Evolutionary conservation across 2,329 filamentous ascomycete species (phyloP), one percentile per base, ranked within the genome.

Genomic region (Clonostachys solani): DNA sequence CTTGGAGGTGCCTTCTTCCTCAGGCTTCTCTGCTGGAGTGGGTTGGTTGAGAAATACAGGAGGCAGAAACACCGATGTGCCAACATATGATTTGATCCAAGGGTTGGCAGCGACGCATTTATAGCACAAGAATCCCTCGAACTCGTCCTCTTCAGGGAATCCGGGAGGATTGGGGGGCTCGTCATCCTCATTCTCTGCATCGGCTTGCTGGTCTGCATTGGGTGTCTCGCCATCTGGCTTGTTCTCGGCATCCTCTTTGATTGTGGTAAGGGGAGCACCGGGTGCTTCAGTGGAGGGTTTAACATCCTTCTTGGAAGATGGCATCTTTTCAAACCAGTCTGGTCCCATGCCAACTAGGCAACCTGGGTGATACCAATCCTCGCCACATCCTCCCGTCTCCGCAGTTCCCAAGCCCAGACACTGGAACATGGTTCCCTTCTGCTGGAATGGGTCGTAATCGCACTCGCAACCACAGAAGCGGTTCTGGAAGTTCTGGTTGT

Each of bases 391-490:
- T 15, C 92, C 92, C 2, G 86, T 84, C 54, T 92, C 87, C 12
- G 80, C 76, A 0, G 83, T 86, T 1, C 90, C 91, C 1, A 97
- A 72, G 0, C 92, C 92, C 3, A 97, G 66, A 61, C 94, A 99
- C 65, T 99, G 94, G 57, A 95, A 99, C 94, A 99, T 99, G 37
- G 92, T 97, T 0, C 92, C 92, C 57, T 92, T 95, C 63, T 99
- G 91, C 61, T 88, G 77, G 43, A 92, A 81, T 0, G 92, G 83
- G 62, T 96, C 87, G 62, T 99, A 99, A 50, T 92, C 83, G 59
- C 92, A 86, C 33, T 81, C 81, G 60, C 94, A 99, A 3, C 87
- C 89, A 64, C 94, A 99, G 69, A 99, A 99, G 41, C 78, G 81
- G 59, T 97, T 97, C 55, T 82, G 79, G 59, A 95, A 99, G 71